Evolutionary conservation across 2,329 filamentous ascomycete genomes (phyloP).

Genomic region (Aspergillus oerlinghausenensis): DNA sequence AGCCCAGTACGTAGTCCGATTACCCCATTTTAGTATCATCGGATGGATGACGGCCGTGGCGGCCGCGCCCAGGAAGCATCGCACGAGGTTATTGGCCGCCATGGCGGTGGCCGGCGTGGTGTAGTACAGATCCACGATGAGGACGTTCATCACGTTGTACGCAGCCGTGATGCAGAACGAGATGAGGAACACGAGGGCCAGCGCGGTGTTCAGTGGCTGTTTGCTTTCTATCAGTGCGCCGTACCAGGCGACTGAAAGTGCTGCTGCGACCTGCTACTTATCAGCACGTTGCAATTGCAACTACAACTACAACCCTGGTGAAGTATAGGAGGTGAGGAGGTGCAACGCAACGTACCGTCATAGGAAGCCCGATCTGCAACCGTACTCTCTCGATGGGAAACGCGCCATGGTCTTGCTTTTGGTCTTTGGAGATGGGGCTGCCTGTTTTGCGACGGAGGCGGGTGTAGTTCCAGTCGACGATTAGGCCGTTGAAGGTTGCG

Average conservation of each 20-base stretch:
- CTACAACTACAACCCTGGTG: too few species aligned
- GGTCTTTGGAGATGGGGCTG: conserved; percentile 30
- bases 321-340: too few species aligned
- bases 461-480: conserved; percentile 43
- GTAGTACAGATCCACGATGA: conserved; percentile 43
- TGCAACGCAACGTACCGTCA: conserved; percentile 19
- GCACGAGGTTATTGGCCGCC: conserved; percentile 32
- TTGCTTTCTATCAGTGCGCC: conserved; percentile 4
- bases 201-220: conserved; percentile 20
- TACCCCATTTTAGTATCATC: conserved; percentile 13
- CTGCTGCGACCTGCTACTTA: conserved; percentile 10
- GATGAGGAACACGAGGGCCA: conserved; percentile 31
- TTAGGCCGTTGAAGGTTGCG: conserved; percentile 35
- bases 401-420: conserved; percentile 32
- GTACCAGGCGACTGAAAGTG: conserved; percentile 8
- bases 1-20: conserved; percentile 14
- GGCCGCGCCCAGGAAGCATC: conserved; percentile 29
- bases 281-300: conserved; percentile 22
- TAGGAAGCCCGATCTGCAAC: conserved; percentile 37
- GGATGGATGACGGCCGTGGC: conserved; percentile 23
- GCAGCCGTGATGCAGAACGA: conserved; percentile 36
- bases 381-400: conserved; percentile 44
- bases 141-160: conserved; percentile 42
- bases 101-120: conserved; percentile 27
- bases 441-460: conserved; percentile 29